A percentile compares a stretch with the other conserved stretches of the same genome.
Evolutionary conservation across 2,329 filamentous ascomycete species (phyloP).

Genomic region (Rhinocladiella mackenziei): DNA sequence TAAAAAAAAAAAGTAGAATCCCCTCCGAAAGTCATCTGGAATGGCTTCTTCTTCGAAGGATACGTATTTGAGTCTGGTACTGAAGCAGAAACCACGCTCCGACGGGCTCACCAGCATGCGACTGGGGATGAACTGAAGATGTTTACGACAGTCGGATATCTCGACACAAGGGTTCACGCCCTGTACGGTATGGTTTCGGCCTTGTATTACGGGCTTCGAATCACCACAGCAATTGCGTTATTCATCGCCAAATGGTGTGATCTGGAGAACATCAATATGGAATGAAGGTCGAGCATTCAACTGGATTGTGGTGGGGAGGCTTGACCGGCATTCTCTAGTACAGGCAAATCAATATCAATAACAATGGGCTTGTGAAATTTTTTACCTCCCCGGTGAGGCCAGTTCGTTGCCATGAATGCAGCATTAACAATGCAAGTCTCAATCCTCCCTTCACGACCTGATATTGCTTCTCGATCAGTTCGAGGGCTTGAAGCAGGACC

Average conservation of each 20-base stretch:
- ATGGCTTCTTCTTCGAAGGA: slow-evolving; percentile 29
- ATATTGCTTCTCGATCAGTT: slow-evolving; percentile 22
- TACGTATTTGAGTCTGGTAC: slow-evolving; percentile 31
- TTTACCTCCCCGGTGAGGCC: slow-evolving; percentile 59
- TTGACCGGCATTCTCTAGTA: slow-evolving; percentile 30
- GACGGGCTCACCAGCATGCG: slow-evolving; percentile 26
- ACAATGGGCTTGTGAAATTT: slow-evolving; percentile 74
- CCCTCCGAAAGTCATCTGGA: slow-evolving; percentile 29
- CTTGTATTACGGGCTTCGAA: slow-evolving; percentile 20
- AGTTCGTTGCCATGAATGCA: slow-evolving; percentile 65
- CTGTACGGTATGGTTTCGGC: slow-evolving; percentile 24
- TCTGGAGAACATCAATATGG: slow-evolving; percentile 15
- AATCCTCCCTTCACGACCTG: slow-evolving; percentile 39
- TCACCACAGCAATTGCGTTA: slow-evolving; percentile 21
- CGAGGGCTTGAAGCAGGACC: slow-evolving; percentile 20
- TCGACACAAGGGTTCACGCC: slow-evolving; percentile 21
- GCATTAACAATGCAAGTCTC: slow-evolving; percentile 81
- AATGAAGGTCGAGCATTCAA: neutral
- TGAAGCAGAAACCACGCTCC: slow-evolving; percentile 24
- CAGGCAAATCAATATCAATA: slow-evolving; percentile 71
- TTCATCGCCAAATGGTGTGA: slow-evolving; percentile 27
- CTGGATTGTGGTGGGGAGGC: neutral
- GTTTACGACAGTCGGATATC: slow-evolving; percentile 17
- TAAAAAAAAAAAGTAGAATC: slow-evolving; percentile 32
- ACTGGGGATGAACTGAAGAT: slow-evolving; percentile 25